These are phyloP conservation scores for Cornus suecica DNA, from an alignment of 148 eudicot genomes.

Conservation along the genomic window DNA sequence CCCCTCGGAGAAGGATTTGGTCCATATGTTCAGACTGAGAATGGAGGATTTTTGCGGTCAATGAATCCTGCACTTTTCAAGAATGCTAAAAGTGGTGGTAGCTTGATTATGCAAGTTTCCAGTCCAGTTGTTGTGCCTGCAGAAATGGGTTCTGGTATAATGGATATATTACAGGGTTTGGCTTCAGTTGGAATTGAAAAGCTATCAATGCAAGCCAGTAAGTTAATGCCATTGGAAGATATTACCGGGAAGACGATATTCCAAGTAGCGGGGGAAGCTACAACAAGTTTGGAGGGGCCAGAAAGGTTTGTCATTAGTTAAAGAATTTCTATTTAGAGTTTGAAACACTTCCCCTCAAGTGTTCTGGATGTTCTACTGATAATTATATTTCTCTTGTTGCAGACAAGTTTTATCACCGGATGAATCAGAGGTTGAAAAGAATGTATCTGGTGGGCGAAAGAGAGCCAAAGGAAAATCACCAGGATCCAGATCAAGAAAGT, in stretches of 20 bases:
- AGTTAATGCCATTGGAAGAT: slow-evolving; percentile 82
- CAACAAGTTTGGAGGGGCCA: slow-evolving; percentile 33
- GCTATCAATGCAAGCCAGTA: slow-evolving; percentile 62
- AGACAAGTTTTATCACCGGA: slow-evolving; percentile 50
- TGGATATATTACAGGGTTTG: slow-evolving; percentile 73
- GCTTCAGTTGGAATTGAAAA: slow-evolving; percentile 69
- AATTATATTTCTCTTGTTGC: slow-evolving; percentile 22
- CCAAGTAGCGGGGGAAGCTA: slow-evolving; percentile 68
- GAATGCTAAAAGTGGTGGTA: slow-evolving; percentile 59
- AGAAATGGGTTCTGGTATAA: slow-evolving; percentile 72
- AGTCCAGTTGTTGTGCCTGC: slow-evolving; percentile 81
- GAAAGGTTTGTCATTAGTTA: slow-evolving; percentile 48
- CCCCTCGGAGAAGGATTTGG: slow-evolving; percentile 82
- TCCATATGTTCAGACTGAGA: slow-evolving; percentile 52
- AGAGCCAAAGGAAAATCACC: slow-evolving; percentile 33
- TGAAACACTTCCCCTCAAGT: not conserved
- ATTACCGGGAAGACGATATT: slow-evolving; percentile 74
- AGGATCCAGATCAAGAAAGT: slow-evolving; percentile 31
- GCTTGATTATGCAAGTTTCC: slow-evolving; percentile 84
- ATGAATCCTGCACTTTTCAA: slow-evolving; percentile 69
- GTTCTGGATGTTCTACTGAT: slow-evolving; percentile 7
- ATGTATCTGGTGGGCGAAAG: slow-evolving; percentile 30
- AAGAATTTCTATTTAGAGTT: not conserved
- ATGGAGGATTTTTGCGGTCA: slow-evolving; percentile 85
- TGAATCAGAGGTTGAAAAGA: slow-evolving; percentile 29